phyloP scores from a whole-genome alignment of 441 rosid species.

The Macaranga tanarius region DNA sequence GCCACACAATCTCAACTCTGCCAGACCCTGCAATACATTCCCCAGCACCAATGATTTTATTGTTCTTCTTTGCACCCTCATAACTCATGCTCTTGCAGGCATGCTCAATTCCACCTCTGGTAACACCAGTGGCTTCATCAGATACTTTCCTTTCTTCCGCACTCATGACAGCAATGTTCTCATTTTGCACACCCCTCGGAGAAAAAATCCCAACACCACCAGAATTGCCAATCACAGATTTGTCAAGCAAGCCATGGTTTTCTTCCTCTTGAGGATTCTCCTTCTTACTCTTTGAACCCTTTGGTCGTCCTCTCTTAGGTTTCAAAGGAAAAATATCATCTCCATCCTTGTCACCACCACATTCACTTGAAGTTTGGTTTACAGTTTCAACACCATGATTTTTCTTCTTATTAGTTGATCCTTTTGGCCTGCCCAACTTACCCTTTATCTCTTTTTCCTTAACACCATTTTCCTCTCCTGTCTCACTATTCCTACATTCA shows the following conservation, averaged over 20 bases:
- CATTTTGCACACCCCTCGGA: neutral
- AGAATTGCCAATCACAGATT: neutral
- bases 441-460: slow-evolving; percentile 8
- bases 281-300: slow-evolving; percentile 25
- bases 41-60: neutral
- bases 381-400: neutral
- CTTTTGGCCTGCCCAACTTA: slow-evolving; percentile 41
- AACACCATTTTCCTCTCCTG: slow-evolving; percentile 14
- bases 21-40: slow-evolving; percentile 2
- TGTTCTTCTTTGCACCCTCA: slow-evolving; percentile 12
- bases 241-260: slow-evolving; percentile 7
- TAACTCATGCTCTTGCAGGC: neutral
- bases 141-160: neutral
- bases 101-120: slow-evolving; percentile 5
- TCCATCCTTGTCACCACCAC: slow-evolving; percentile 15
- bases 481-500: slow-evolving; percentile 16
- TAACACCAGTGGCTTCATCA: slow-evolving; percentile 2
- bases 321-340: neutral
- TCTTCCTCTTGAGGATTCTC: slow-evolving; percentile 17
- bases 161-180: neutral
- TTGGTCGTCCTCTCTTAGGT: slow-evolving; percentile 31
- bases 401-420: slow-evolving; percentile 37
- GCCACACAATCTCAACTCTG: neutral
- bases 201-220: neutral
- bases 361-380: neutral